Percentiles rank a stretch among this genome's conserved stretches.
Conservation (phyloP, 257 asterid genomes). For the Solanum neorickii region DNA sequence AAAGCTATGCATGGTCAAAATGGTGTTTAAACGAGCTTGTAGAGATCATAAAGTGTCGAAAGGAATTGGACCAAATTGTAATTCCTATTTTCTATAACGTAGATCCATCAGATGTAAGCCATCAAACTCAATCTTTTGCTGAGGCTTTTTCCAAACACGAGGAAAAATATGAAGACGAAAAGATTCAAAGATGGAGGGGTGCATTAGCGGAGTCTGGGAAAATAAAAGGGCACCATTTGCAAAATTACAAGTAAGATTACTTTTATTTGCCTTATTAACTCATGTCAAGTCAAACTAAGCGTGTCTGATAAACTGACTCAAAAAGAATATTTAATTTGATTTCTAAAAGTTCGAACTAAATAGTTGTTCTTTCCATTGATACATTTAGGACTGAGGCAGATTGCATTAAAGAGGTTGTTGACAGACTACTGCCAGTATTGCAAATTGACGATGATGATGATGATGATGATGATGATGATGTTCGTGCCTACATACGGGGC, state of each 20-base stretch:
- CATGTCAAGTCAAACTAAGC: not conserved
- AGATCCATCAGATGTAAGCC: not conserved
- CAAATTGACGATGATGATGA: not conserved
- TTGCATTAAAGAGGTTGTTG: not conserved
- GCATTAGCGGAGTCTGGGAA: not conserved
- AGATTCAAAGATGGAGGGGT: not conserved
- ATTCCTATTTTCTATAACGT: not conserved
- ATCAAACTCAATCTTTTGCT: not conserved
- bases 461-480: not conserved
- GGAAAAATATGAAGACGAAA: not conserved
- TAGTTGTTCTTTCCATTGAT: not conserved
- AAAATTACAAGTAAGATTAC: not conserved
- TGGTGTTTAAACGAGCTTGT: not conserved
- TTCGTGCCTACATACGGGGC: not conserved
- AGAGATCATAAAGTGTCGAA: not conserved
- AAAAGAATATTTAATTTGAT: not conserved
- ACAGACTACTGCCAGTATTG: not conserved
- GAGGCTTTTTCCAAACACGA: not conserved
- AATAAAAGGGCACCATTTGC: not conserved
- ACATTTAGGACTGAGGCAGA: not conserved
- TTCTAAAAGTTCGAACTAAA: not conserved
- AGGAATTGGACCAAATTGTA: not conserved
- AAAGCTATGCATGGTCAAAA: not conserved
- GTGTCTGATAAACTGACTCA: accelerated
- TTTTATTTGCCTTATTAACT: not conserved